phyloP scores from a whole-genome alignment of 257 asterid species.

The Ligustrum vulgare region DNA sequence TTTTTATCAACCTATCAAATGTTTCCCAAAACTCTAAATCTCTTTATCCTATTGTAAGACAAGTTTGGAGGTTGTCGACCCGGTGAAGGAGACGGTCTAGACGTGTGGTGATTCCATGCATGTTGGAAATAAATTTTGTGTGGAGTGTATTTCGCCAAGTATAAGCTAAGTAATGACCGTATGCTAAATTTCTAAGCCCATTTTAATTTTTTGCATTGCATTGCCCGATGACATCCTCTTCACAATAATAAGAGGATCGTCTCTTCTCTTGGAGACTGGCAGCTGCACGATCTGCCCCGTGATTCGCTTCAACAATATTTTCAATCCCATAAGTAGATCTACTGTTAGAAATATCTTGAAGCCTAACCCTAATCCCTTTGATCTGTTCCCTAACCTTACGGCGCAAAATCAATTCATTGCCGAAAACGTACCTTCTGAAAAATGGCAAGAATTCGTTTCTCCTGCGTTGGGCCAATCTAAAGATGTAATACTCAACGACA shows the following conservation, averaged over 20 bases:
- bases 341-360: conserved; percentile 5
- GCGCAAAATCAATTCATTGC: neutral
- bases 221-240: conserved; percentile 21
- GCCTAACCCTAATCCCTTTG: neutral
- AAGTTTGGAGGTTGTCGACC: no score
- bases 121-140: no score
- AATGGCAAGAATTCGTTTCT: neutral
- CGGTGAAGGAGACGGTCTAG: no score
- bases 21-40: no score
- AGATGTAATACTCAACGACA: conserved; percentile 4
- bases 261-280: conserved; percentile 12
- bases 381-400: neutral
- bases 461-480: neutral
- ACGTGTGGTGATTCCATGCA: no score
- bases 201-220: no score
- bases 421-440: conserved; percentile 4
- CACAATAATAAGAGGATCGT: conserved; percentile 5
- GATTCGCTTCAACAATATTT: conserved; percentile 1
- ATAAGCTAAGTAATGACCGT: no score
- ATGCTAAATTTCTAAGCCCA: no score
- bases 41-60: no score
- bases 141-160: no score
- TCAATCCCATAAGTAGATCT: conserved; percentile 23
- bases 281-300: neutral
- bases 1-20: no score